Conservation (phyloP, 352 stramenopile genomes). For the Globisporangium polare region DNA sequence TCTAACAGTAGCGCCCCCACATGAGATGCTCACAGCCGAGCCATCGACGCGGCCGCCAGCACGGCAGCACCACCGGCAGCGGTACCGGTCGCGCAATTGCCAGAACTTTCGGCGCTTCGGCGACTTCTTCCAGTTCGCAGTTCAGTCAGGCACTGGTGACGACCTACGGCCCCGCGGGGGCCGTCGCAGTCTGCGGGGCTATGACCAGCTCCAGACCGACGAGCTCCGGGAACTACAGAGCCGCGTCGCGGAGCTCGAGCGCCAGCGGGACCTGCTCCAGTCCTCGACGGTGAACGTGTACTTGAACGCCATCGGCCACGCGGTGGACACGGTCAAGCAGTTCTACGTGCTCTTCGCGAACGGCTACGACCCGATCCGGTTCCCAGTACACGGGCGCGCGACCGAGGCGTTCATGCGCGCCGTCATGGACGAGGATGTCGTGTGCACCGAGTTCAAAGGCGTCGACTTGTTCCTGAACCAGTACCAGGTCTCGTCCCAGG, state of each 20-base stretch:
- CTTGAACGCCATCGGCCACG: slow-evolving; percentile 27
- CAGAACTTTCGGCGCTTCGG: slow-evolving; percentile 12
- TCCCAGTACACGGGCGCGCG: slow-evolving; percentile 16
- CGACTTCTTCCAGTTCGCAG: slow-evolving; percentile 7
- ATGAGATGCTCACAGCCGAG: not conserved
- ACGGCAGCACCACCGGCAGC: not conserved
- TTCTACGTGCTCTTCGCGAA: slow-evolving; percentile 48
- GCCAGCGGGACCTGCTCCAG: slow-evolving; percentile 30
- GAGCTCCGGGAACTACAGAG: slow-evolving; percentile 28
- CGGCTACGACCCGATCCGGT: slow-evolving; percentile 26
- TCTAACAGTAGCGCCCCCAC: not conserved
- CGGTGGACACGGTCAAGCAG: slow-evolving; percentile 25
- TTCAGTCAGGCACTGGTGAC: not conserved
- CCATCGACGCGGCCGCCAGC: not conserved
- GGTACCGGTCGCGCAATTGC: slow-evolving; percentile 30
- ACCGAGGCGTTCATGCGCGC: slow-evolving; percentile 34
- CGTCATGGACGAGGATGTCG: slow-evolving; percentile 35
- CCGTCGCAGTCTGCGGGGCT: not conserved
- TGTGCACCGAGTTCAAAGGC: slow-evolving; percentile 54
- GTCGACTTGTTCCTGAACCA: slow-evolving; percentile 48
- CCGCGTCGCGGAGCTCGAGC: slow-evolving; percentile 35
- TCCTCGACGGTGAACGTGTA: slow-evolving; percentile 27
- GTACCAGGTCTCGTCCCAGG: slow-evolving; percentile 33
- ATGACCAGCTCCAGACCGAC: slow-evolving; percentile 4
- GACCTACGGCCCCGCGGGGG: not conserved